Conservation (phyloP, 2,329 filamentous ascomycete genomes). For the Berkeleyomyces rouxiae region DNA sequence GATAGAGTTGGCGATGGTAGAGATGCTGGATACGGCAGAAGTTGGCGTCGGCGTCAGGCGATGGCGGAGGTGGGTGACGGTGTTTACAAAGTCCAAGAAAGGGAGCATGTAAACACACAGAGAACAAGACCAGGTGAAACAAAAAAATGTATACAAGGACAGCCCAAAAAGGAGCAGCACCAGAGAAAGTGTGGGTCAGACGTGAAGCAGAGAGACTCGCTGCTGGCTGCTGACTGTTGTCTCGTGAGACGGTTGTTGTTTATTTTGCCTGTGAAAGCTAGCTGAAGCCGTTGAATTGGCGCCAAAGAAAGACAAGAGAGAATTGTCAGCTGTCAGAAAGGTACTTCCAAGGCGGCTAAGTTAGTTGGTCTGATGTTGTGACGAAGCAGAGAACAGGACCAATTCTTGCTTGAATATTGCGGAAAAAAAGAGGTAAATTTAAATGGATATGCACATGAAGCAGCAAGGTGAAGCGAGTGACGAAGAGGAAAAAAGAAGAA, state of each 20-base stretch:
- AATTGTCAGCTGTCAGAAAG: neutral
- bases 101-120: neutral
- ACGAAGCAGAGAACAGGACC: neutral
- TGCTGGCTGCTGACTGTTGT: neutral
- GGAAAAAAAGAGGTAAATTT: neutral
- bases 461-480: neutral
- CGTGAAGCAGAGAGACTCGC: neutral
- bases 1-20: neutral
- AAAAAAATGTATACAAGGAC: neutral
- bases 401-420: neutral
- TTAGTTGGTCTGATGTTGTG: neutral
- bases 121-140: neutral
- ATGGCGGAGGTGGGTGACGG: neutral
- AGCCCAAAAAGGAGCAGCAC: neutral
- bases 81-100: neutral
- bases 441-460: neutral
- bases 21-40: neutral
- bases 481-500: neutral
- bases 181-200: neutral
- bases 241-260: neutral
- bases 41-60: neutral
- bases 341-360: neutral
- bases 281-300: neutral
- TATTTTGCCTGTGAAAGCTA: neutral
- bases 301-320: neutral